These are phyloP conservation scores for Lentinula detonsa DNA, from an alignment of 768 basidiomycete species.

Conservation along the genomic window DNA sequence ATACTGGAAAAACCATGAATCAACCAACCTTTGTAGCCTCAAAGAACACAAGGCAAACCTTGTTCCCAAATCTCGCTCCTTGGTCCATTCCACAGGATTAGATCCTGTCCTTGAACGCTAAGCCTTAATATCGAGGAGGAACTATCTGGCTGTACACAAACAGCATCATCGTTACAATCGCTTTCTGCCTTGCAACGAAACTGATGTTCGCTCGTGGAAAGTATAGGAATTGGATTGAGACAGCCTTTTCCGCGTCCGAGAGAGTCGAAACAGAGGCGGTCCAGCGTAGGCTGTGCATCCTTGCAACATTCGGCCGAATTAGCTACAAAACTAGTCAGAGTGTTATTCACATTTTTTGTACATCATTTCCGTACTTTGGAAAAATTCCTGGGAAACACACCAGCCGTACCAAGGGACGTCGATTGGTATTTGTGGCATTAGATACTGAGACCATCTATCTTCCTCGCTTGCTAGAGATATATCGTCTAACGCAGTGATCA, in stretches of 20 bases:
- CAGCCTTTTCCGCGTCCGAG: slow-evolving; percentile 33
- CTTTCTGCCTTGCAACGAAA: slow-evolving; percentile 33
- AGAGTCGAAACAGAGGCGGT: slow-evolving; percentile 41
- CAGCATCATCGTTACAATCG: slow-evolving; percentile 29
- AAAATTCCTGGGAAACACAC: slow-evolving; percentile 41
- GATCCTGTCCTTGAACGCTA: slow-evolving; percentile 18
- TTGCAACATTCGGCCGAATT: background rate
- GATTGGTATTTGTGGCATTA: slow-evolving; percentile 17
- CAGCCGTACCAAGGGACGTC: slow-evolving; percentile 38
- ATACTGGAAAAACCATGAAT: slow-evolving; percentile 31
- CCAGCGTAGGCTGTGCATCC: slow-evolving; percentile 10
- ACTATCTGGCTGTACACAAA: slow-evolving; percentile 49
- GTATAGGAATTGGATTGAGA: slow-evolving; percentile 50
- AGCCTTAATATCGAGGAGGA: slow-evolving; percentile 53
- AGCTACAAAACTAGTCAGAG: background rate
- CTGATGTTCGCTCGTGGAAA: slow-evolving; percentile 22
- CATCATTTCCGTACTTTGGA: slow-evolving; percentile 20
- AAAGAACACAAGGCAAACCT: slow-evolving; percentile 33
- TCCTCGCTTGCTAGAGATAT: slow-evolving; percentile 28
- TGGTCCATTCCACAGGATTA: slow-evolving; percentile 74
- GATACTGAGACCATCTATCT: slow-evolving; percentile 43
- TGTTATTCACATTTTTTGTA: too few species aligned
- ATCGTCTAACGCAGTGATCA: slow-evolving; percentile 69
- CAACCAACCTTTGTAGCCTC: background rate
- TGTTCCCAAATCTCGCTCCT: slow-evolving; percentile 57